A percentile compares a stretch with the other conserved stretches of the same genome.
Conservation (phyloP, 257 asterid genomes). For the Euphrasia confusa region DNA sequence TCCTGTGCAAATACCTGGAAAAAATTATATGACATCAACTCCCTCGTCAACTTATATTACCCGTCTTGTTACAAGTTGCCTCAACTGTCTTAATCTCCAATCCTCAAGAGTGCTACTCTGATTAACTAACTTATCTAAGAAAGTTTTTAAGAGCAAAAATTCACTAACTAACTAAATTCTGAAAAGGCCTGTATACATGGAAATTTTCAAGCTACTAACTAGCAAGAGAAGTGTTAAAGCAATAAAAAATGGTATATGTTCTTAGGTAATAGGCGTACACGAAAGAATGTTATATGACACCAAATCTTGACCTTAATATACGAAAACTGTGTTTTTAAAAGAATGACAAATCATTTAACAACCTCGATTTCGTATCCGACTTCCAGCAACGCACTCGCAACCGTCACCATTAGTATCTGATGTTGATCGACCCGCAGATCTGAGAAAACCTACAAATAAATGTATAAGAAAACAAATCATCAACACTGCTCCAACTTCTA, state of each 20-base stretch:
- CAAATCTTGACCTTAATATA: not conserved
- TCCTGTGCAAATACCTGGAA: slow-evolving; percentile 69
- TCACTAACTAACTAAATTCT: too few species aligned
- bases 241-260: too few species aligned
- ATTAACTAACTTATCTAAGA: too few species aligned
- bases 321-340: not conserved
- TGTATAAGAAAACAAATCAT: slow-evolving; percentile 21
- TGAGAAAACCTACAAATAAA: slow-evolving; percentile 63
- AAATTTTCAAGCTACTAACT: too few species aligned
- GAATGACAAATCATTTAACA: slow-evolving; percentile 9
- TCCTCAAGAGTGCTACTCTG: too few species aligned
- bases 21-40: not conserved
- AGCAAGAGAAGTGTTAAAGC: too few species aligned
- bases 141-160: too few species aligned
- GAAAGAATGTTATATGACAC: not conserved
- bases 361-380: slow-evolving; percentile 94
- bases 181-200: too few species aligned
- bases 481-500: slow-evolving; percentile 17
- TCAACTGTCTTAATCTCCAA: too few species aligned
- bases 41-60: not conserved
- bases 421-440: slow-evolving; percentile 72
- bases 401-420: slow-evolving; percentile 78
- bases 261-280: too few species aligned
- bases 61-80: not conserved
- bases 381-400: slow-evolving; percentile 64